phyloP scores from a whole-genome alignment of 768 basidiomycete species.

The Xerocomellus intermedius region DNA sequence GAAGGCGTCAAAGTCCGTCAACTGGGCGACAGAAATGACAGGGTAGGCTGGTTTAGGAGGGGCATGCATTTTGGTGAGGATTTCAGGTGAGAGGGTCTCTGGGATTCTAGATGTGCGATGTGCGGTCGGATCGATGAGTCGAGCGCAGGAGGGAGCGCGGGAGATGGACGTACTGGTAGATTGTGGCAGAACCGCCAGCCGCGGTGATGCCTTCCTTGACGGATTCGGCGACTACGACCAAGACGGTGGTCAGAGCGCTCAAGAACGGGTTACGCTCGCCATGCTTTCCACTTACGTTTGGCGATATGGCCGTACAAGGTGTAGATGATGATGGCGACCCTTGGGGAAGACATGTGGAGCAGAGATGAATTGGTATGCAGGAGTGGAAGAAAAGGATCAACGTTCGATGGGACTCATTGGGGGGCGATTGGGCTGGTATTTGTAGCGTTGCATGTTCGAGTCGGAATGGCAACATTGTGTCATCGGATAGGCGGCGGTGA shows the following conservation, averaged over 20 bases:
- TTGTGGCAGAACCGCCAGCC: slow-evolving; percentile 50
- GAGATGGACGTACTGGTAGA: slow-evolving; percentile 51
- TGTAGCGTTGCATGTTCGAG: background rate
- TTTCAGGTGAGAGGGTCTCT: slow-evolving; percentile 73
- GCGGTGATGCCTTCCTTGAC: slow-evolving; percentile 44
- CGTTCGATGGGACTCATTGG: background rate
- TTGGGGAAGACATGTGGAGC: slow-evolving; percentile 43
- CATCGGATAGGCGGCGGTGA: background rate
- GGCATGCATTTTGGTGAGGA: slow-evolving; percentile 68
- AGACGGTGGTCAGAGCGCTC: slow-evolving; percentile 1
- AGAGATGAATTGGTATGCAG: background rate
- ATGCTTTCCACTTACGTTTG: slow-evolving; percentile 46
- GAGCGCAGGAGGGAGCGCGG: background rate
- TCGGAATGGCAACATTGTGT: slow-evolving; percentile 1
- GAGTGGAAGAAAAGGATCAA: background rate
- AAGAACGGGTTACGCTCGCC: background rate
- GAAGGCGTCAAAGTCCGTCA: slow-evolving; percentile 36
- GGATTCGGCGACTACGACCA: slow-evolving; percentile 58
- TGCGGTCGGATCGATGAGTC: background rate
- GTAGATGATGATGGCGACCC: slow-evolving; percentile 72
- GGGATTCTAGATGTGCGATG: slow-evolving; percentile 49
- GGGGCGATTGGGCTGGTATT: slow-evolving; percentile 9
- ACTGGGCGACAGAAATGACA: slow-evolving; percentile 7
- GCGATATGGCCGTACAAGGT: slow-evolving; percentile 71
- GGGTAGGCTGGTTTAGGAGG: slow-evolving; percentile 64